Evolutionary conservation across 495 filamentous ascomycete genomes (phyloP).

Genomic region (Choiromyces venosus): DNA sequence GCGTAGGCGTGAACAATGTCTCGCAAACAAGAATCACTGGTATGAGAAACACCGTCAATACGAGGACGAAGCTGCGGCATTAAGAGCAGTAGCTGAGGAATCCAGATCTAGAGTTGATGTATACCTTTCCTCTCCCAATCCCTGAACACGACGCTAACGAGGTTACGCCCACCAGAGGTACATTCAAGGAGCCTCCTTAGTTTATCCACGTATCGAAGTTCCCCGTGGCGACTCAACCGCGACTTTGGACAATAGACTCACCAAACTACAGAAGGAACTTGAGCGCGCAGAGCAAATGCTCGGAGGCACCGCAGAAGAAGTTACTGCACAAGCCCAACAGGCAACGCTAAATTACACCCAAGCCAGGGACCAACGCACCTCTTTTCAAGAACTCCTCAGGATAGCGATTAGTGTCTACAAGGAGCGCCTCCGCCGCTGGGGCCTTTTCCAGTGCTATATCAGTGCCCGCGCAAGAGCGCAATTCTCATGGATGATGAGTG

Average conservation of each 20-base stretch:
- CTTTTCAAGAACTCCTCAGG: constrained; percentile 52
- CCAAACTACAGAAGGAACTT: constrained; percentile 55
- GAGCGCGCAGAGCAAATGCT: constrained; percentile 51
- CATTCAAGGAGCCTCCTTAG: constrained; percentile 52
- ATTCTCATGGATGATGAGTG: constrained; percentile 80
- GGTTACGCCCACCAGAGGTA: constrained; percentile 44
- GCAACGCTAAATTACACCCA: constrained; percentile 46
- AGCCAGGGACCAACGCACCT: constrained; percentile 47
- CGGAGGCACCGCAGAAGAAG: constrained; percentile 64
- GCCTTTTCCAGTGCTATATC: constrained; percentile 73
- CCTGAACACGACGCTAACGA: not conserved
- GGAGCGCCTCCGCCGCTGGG: constrained; percentile 69
- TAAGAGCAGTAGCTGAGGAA: constrained; percentile 46
- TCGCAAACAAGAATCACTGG: constrained; percentile 40
- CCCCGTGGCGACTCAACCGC: constrained; percentile 60
- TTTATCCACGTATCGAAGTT: constrained; percentile 61
- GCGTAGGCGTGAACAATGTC: constrained; percentile 45
- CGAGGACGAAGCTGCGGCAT: constrained; percentile 48
- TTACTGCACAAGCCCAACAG: constrained; percentile 51
- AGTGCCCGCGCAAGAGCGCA: constrained; percentile 74
- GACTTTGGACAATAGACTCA: constrained; percentile 60
- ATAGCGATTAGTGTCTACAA: constrained; percentile 41
- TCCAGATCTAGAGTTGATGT: not conserved
- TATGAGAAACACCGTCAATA: constrained; percentile 36
- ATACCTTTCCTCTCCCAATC: not conserved